Percentiles rank a stretch among this genome's conserved stretches.
Evolutionary conservation across 768 basidiomycete species (phyloP).

Genomic region (Suillus alpinus): DNA sequence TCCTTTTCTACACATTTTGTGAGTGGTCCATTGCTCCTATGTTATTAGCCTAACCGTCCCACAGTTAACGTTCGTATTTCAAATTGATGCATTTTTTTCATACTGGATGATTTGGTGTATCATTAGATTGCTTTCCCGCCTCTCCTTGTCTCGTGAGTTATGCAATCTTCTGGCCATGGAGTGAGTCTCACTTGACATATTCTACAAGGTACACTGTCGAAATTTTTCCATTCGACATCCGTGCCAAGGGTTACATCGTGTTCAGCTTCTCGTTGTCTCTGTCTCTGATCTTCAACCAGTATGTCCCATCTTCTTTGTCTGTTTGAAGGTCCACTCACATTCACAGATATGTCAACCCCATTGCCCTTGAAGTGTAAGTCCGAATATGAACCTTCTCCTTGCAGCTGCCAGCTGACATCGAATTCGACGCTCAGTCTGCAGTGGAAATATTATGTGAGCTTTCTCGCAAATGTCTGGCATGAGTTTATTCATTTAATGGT

Average conservation of each 20-base stretch:
- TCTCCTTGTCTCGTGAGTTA: slow-evolving; percentile 34
- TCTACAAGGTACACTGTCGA: slow-evolving; percentile 36
- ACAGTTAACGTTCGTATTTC: slow-evolving; percentile 30
- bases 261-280: slow-evolving; percentile 39
- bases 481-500: too few species aligned
- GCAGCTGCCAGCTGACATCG: neutral
- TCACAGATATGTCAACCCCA: too few species aligned
- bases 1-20: slow-evolving; percentile 41
- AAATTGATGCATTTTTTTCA: neutral
- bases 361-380: too few species aligned
- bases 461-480: neutral
- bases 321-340: too few species aligned
- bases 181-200: neutral
- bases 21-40: slow-evolving; percentile 8
- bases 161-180: neutral
- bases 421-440: slow-evolving; percentile 21
- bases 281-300: slow-evolving; percentile 45
- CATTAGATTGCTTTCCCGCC: slow-evolving; percentile 39
- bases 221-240: slow-evolving; percentile 39
- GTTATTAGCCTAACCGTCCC: neutral
- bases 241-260: slow-evolving; percentile 39
- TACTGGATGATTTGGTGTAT: neutral
- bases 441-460: slow-evolving; percentile 45
- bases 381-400: neutral
- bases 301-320: slow-evolving; percentile 16